Percentiles rank a stretch among this genome's conserved stretches.
Evolutionary conservation across 2,329 filamentous ascomycete species (phyloP).

Genomic region (Beauveria australis): DNA sequence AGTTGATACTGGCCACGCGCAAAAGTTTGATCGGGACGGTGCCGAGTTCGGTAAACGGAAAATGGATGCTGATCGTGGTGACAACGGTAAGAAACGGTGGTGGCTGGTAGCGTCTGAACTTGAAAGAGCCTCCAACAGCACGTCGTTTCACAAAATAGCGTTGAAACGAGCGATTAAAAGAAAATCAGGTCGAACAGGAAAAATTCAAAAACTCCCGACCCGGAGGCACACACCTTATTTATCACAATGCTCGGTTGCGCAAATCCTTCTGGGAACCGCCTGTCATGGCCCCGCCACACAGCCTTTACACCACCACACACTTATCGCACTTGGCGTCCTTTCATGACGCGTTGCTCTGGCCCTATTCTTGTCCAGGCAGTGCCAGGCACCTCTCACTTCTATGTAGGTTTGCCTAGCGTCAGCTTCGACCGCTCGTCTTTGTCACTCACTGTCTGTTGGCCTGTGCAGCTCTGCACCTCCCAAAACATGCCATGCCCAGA

Average conservation of each 20-base stretch:
- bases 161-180: not conserved
- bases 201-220: not conserved
- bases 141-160: not conserved
- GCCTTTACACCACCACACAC: slow-evolving; percentile 6
- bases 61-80: not conserved
- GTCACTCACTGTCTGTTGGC: not conserved
- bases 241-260: not conserved
- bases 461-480: not conserved
- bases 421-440: not conserved
- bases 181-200: not conserved
- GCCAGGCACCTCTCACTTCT: not conserved
- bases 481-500: not conserved
- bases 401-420: slow-evolving; percentile 8
- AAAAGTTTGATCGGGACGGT: not conserved
- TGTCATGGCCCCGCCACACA: slow-evolving; percentile 8
- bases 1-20: not conserved
- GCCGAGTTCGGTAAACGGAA: not conserved
- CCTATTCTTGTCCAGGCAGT: not conserved
- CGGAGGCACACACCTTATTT: slow-evolving; percentile 4
- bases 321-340: slow-evolving; percentile 4
- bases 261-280: slow-evolving; percentile 1
- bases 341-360: slow-evolving; percentile 10
- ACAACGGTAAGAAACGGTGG: not conserved
- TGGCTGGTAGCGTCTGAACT: not conserved
- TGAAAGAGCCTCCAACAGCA: not conserved